Evolutionary conservation across 2,329 filamentous ascomycete genomes (phyloP), one percentile per base, ranked within the genome.

Genomic region (Alternaria sp.): DNA sequence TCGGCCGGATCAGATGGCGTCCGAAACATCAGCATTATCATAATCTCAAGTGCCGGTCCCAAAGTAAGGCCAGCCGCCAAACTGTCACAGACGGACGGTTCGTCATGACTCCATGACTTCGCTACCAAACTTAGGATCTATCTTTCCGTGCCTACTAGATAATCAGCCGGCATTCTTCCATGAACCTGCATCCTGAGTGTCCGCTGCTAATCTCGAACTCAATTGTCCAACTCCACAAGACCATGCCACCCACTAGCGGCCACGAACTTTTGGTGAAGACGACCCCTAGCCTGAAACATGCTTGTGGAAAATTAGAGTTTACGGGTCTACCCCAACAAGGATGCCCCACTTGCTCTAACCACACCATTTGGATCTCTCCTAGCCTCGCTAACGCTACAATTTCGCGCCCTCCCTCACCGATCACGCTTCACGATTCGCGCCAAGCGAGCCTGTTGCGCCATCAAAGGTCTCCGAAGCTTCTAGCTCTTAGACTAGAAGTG

Each of bases 231-330:
- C 49, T 21, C 28, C 49, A 36, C 49, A n/a, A 47, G 53, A 25
- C 43, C 50, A 57, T 61, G 57, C 43, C 32, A 43, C 30, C 7
- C 25, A 8, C 51, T 61, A 57, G 51, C 26, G 51, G 58, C 52
- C 30, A 49, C 47, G 52, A 43, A 13, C 44, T 28, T 36, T 9
- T 45, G n/a, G 53, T 43, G 19, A 26, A 36, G 65, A 66, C 60
- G 58, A 69, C 60, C 52, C 49, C 32, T 40, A 47, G 51, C 52
- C 63, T 72, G 71, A 72, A 73, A 73, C 71, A 58, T 65, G 59
- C 59, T 67, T 58, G 57, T 44, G 17, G 54, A 57, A 58, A 52
- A 65, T 71, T 69, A 73, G 53, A 71, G 65, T 71, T 73, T 67
- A 58, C 67, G 70, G 70, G 70, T 50, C 61, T 30, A 44, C 12